Percentiles rank a stretch among this genome's conserved stretches.
Evolutionary conservation across 345 rosid species (phyloP).

Genomic region (Eucalyptus caleyi): DNA sequence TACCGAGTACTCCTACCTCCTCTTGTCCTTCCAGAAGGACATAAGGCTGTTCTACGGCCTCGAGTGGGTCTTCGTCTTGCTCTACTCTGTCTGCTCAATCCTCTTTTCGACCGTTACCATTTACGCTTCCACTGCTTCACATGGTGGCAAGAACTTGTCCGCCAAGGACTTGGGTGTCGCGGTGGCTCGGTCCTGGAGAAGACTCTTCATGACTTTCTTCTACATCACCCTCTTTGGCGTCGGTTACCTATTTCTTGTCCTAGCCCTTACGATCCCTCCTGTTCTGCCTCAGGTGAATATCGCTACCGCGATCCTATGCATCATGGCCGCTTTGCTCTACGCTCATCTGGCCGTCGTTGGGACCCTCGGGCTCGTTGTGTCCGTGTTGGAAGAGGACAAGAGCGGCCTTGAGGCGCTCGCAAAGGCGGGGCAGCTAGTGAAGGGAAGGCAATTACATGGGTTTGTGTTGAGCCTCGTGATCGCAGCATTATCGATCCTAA

Average conservation of each 20-base stretch:
- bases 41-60: neutral
- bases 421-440: constrained; percentile 42
- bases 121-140: constrained; percentile 17
- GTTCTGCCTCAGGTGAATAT: neutral
- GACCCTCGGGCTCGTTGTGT: constrained; percentile 37
- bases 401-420: constrained; percentile 42
- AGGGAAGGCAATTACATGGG: constrained; percentile 29
- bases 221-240: constrained; percentile 6
- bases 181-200: constrained; percentile 15
- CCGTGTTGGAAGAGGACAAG: constrained; percentile 29
- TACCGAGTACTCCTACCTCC: constrained; percentile 4
- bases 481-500: neutral
- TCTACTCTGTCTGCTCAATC: neutral
- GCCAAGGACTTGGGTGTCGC: constrained; percentile 4
- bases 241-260: constrained; percentile 19
- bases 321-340: constrained; percentile 5
- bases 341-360: constrained; percentile 25
- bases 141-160: constrained; percentile 3
- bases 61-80: neutral
- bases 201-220: constrained; percentile 26
- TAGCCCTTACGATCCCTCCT: neutral
- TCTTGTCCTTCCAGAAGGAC: constrained; percentile 3
- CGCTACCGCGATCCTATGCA: neutral
- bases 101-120: constrained; percentile 10
- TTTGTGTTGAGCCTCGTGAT: constrained; percentile 26